phyloP scores from a whole-genome alignment of 192 early-diverging fungal species.

The Radiomyces spectabilis region DNA sequence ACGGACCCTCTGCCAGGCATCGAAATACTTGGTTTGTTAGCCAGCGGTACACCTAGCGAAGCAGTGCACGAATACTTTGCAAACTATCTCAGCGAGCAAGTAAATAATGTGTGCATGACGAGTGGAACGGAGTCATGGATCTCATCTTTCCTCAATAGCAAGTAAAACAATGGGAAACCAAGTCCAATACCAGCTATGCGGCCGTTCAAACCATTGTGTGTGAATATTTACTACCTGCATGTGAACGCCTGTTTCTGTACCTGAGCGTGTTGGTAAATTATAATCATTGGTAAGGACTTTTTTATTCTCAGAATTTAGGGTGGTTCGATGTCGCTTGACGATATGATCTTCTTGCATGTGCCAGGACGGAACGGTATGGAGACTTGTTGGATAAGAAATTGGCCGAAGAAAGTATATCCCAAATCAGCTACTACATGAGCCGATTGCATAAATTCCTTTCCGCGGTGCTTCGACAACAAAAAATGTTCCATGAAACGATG shows the following conservation, averaged over 20 bases:
- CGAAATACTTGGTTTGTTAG: slow-evolving; percentile 14
- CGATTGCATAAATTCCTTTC: no score
- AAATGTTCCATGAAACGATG: no score
- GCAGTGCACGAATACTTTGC: slow-evolving; percentile 9
- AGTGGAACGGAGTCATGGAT: not conserved
- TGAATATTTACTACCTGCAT: slow-evolving; percentile 17
- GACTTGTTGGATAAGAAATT: no score
- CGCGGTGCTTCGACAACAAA: no score
- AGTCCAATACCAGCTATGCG: slow-evolving; percentile 5
- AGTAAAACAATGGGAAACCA: slow-evolving; percentile 14
- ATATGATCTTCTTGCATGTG: not conserved
- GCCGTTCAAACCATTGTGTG: slow-evolving; percentile 8
- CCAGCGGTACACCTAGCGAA: slow-evolving; percentile 7
- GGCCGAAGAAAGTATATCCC: no score
- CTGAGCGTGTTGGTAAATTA: not conserved
- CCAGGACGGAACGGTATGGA: slow-evolving; percentile 9
- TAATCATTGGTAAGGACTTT: not conserved
- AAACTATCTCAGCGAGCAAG: slow-evolving; percentile 9
- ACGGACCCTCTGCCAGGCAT: slow-evolving; percentile 7
- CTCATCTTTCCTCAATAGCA: not conserved
- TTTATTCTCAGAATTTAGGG: not conserved
- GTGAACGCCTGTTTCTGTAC: slow-evolving; percentile 3
- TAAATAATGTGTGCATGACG: not conserved
- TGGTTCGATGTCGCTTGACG: no score
- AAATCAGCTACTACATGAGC: no score